Conservation (phyloP, 2,329 filamentous ascomycete species). For the Scedosporium dehoogii region DNA sequence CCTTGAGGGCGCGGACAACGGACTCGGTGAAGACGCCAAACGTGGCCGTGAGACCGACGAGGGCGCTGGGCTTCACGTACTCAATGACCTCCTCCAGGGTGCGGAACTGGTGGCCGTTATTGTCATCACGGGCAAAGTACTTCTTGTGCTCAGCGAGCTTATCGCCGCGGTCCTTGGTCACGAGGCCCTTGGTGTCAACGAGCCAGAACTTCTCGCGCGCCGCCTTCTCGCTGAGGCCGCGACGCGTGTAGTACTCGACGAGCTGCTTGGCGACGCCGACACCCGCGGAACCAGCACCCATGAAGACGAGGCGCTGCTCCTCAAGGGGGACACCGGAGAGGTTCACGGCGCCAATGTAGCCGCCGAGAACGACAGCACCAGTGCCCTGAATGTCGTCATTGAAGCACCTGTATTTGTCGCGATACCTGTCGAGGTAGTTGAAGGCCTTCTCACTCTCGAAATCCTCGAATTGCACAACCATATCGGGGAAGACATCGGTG, state of each 20-base stretch:
- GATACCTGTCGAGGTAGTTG: slow-evolving; percentile 83
- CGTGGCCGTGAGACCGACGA: slow-evolving; percentile 90
- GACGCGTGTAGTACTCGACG: slow-evolving; percentile 90
- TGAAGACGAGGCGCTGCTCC: slow-evolving; percentile 91
- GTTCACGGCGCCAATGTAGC: slow-evolving; percentile 67
- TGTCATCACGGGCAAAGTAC: slow-evolving; percentile 57
- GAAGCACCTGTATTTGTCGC: slow-evolving; percentile 85
- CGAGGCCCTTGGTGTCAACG: slow-evolving; percentile 92
- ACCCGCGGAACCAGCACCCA: slow-evolving; percentile 90
- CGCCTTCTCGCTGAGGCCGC: slow-evolving; percentile 78
- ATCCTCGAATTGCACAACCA: slow-evolving; percentile 88
- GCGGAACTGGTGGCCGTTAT: slow-evolving; percentile 60
- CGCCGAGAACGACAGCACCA: slow-evolving; percentile 85
- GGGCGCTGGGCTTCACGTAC: slow-evolving; percentile 86
- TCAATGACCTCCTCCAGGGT: slow-evolving; percentile 85
- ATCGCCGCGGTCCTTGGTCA: slow-evolving; percentile 87
- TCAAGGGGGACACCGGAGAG: slow-evolving; percentile 74
- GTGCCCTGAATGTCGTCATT: slow-evolving; percentile 98
- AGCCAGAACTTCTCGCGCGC: slow-evolving; percentile 93
- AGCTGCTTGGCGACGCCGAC: slow-evolving; percentile 97
- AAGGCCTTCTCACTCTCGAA: slow-evolving; percentile 92
- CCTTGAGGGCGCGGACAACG: slow-evolving; percentile 63
- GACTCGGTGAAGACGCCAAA: slow-evolving; percentile 89
- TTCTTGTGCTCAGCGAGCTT: slow-evolving; percentile 84
- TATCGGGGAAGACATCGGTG: slow-evolving; percentile 58